phyloP scores from a whole-genome alignment of 2,329 filamentous ascomycete genomes.

The Truncatella angustata region DNA sequence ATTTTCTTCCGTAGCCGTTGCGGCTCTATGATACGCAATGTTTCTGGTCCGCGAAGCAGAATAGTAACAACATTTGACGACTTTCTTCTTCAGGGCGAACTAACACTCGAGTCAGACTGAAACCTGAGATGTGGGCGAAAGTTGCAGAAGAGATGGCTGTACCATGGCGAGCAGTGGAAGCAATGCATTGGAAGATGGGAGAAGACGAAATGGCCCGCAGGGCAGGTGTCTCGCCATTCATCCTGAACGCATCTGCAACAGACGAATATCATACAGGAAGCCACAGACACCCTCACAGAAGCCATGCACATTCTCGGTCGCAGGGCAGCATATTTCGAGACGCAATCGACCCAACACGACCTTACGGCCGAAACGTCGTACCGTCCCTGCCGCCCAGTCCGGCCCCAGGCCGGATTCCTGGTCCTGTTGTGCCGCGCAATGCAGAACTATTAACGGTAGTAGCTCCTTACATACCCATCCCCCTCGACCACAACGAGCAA shows the following conservation, averaged over 20 bases:
- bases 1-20: background rate
- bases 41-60: too few species aligned
- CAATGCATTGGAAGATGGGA: constrained; percentile 97
- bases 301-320: constrained; percentile 41
- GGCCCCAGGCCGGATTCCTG: constrained; percentile 7
- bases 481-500: constrained; percentile 32
- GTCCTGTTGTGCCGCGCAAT: constrained; percentile 3
- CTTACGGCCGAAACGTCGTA: constrained; percentile 35
- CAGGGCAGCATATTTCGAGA: constrained; percentile 46
- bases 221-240: constrained; percentile 85
- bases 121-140: constrained; percentile 96
- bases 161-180: constrained; percentile 92
- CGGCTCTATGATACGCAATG: too few species aligned
- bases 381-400: constrained; percentile 10
- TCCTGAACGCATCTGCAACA: constrained; percentile 57
- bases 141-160: constrained; percentile 93
- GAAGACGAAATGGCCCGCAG: constrained; percentile 91
- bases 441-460: constrained; percentile 13
- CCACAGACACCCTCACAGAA: constrained; percentile 32
- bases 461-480: constrained; percentile 22
- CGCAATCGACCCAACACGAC: constrained; percentile 38
- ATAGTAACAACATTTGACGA: too few species aligned
- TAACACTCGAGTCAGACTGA: constrained; percentile 58
- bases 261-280: constrained; percentile 39
- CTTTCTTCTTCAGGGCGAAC: background rate